Base-by-base conservation (phyloP, 2,329 filamentous ascomycete genomes). In the Diaporthe eres region DNA sequence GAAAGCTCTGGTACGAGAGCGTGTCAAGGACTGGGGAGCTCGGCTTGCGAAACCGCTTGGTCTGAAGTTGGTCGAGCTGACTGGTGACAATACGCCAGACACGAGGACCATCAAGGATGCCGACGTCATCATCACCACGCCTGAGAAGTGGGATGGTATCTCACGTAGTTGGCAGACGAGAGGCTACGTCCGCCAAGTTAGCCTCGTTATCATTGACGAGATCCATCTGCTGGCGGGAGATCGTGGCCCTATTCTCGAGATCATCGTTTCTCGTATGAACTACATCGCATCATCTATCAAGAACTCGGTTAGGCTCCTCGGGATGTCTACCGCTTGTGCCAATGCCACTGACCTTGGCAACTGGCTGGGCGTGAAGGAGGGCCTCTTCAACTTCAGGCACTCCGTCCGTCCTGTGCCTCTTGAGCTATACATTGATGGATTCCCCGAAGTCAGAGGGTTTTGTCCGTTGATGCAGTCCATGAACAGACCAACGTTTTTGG, bases 61-160 rank as follows among this genome's bases (percentile, higher is more conserved):
- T 0, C 84, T 98, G 77, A 97, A 95, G 84, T 88, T 99, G 28
- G 97, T 99, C 22, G 97, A 99, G 85, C 87, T 99, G 86, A 99
- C 97, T 17, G 96, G 94, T 78, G 97, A 99, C 86, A 99, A 98
- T 81, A 99, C 97, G 0, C 97, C 97, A 0, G 97, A 99, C 82
- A 99, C 97, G 0, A 90, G 95, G 70, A 98, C 96, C 0, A 99
- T 99, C 80, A 92, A 96, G 79, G 94, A 98, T 82, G 97, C 97
- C 4, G 97, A 99, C 82, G 95, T 99, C 77, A 99, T 99, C 80
- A 95, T 99, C 80, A 99, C 97, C 0, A 99, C 97, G 0, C 97
- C 97, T n/a, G 97, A 99, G 86, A 99, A 99, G 83, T 99, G 97
- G 97, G 97, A 99, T 82, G 97, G 97, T 90, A 98, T 99, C 79